These are phyloP conservation scores for Hortiboletus campestris DNA, from an alignment of 768 basidiomycete species.

Conservation along the genomic window DNA sequence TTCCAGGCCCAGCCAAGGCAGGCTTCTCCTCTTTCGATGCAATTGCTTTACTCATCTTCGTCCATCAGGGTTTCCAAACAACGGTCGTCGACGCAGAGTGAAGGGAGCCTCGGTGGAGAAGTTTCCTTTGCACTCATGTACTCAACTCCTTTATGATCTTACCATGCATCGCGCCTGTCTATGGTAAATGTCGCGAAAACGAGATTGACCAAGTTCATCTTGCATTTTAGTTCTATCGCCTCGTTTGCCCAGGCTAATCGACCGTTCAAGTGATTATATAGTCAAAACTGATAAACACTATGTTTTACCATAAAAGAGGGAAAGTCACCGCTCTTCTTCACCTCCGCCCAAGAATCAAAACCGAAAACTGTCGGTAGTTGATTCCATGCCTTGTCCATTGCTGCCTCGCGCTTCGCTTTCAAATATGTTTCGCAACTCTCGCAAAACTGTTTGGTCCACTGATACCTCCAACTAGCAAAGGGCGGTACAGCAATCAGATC, in stretches of 20 bases:
- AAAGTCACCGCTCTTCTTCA: not conserved
- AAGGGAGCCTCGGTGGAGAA: conserved; percentile 14
- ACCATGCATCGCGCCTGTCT: conserved; percentile 27
- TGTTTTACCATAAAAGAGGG: not conserved
- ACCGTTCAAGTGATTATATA: not conserved
- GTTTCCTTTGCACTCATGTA: conserved; percentile 14
- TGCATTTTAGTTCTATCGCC: too few species aligned
- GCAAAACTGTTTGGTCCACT: conserved; percentile 9
- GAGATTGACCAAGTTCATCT: not conserved
- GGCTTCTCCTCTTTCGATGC: conserved; percentile 20
- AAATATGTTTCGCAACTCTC: not conserved
- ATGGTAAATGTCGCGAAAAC: conserved; percentile 30
- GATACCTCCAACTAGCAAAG: not conserved
- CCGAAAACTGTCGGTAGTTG: conserved; percentile 1
- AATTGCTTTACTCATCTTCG: conserved; percentile 6
- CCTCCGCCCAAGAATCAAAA: conserved; percentile 5
- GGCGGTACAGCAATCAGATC: not conserved
- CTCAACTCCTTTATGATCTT: conserved; percentile 14
- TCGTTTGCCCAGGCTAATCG: not conserved
- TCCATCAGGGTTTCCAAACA: conserved; percentile 76
- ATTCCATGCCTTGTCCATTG: not conserved
- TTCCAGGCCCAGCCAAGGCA: conserved; percentile 85
- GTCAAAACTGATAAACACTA: not conserved
- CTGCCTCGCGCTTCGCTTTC: not conserved
- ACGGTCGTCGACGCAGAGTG: conserved; percentile 80